These are phyloP conservation scores for Pseudocercospora eumusae DNA, from an alignment of 2,329 filamentous ascomycete genomes.

Conservation along the genomic window DNA sequence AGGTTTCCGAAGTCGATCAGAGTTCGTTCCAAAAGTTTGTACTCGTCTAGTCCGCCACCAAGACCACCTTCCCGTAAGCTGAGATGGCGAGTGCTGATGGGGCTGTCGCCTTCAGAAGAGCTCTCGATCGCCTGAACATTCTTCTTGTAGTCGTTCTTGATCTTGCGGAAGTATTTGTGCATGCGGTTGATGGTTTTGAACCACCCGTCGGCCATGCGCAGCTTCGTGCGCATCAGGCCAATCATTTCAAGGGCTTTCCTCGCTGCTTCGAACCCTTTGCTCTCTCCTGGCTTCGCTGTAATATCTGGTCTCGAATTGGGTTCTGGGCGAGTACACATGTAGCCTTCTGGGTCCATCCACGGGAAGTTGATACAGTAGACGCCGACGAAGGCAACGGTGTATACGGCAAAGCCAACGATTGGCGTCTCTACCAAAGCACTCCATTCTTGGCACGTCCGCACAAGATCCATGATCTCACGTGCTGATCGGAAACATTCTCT, in stretches of 20 bases:
- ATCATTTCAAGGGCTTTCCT: conserved; percentile 55
- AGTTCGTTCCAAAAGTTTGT: conserved; percentile 47
- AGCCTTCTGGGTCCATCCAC: conserved; percentile 63
- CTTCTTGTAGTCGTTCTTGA: conserved; percentile 53
- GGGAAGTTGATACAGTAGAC: conserved; percentile 69
- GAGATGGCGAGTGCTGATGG: conserved; percentile 33
- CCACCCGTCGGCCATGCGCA: conserved; percentile 61
- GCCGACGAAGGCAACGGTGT: conserved; percentile 64
- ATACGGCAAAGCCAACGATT: conserved; percentile 66
- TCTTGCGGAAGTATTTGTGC: conserved; percentile 55
- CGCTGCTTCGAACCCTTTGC: conserved; percentile 47
- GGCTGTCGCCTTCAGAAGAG: conserved; percentile 37
- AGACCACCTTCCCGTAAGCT: conserved; percentile 39
- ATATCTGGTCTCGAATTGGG: conserved; percentile 17
- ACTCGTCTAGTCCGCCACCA: conserved; percentile 60
- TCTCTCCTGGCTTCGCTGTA: conserved; percentile 26
- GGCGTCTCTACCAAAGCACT: conserved; percentile 67
- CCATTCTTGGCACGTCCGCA: conserved; percentile 61
- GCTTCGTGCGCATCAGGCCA: conserved; percentile 53
- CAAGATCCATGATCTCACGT: conserved; percentile 64
- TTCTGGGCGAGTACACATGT: conserved; percentile 48
- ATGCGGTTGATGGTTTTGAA: conserved; percentile 56
- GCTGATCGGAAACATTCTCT: conserved; percentile 64
- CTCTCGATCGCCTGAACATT: conserved; percentile 37
- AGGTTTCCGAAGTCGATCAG: conserved; percentile 42